Percentiles rank a stretch among this genome's conserved stretches.
Conservation (phyloP, 441 rosid genomes). For the Capsella rubella region DNA sequence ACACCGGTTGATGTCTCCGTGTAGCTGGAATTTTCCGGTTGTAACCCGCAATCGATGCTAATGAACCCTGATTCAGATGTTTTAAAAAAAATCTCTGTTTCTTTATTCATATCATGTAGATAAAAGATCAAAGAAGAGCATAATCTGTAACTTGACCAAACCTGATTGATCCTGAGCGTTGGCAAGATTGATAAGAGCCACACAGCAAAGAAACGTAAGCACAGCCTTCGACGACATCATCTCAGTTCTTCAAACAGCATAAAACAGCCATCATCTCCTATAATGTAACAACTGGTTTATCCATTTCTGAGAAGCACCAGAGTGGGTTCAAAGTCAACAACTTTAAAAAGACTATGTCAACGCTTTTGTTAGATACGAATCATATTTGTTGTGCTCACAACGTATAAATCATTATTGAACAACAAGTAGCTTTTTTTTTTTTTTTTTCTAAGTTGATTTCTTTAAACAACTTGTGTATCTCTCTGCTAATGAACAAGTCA, state of each 20-base stretch:
- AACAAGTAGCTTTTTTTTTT: constrained; percentile 21
- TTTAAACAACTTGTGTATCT: constrained; percentile 22
- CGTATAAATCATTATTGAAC: constrained; percentile 36
- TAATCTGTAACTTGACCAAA: constrained; percentile 33
- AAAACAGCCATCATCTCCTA: constrained; percentile 23
- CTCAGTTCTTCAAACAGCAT: constrained; percentile 8
- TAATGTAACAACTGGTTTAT: constrained; percentile 25
- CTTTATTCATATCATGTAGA: neutral
- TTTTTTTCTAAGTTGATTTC: neutral
- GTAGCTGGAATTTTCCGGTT: constrained; percentile 38
- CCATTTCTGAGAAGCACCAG: constrained; percentile 20
- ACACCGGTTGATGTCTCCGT: constrained; percentile 31
- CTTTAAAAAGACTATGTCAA: constrained; percentile 34
- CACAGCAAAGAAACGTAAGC: constrained; percentile 25
- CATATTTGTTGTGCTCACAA: constrained; percentile 39
- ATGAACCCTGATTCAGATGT: constrained; percentile 43
- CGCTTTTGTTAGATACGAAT: constrained; percentile 12
- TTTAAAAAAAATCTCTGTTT: neutral
- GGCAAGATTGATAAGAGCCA: constrained; percentile 33
- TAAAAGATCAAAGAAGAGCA: constrained; percentile 5
- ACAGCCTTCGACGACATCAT: constrained; percentile 17
- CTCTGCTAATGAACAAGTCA: constrained; percentile 38
- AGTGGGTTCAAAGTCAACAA: constrained; percentile 35
- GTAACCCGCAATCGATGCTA: constrained; percentile 47
- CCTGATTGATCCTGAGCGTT: constrained; percentile 45